Evolutionary conservation across 495 filamentous ascomycete genomes (phyloP).

Genomic region (Chaetomium tenue): DNA sequence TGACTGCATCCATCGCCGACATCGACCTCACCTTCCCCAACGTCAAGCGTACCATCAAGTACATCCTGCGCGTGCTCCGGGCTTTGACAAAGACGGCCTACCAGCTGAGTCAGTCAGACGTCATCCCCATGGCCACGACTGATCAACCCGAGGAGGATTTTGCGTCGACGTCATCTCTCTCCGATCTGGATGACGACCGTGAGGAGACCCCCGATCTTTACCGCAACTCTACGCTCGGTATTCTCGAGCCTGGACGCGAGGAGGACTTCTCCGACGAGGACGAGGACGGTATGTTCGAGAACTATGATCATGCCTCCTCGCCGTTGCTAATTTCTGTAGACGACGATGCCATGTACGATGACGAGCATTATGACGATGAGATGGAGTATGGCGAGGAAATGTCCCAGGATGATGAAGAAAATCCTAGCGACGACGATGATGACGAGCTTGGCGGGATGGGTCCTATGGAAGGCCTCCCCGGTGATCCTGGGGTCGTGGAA

Average conservation of each 20-base stretch:
- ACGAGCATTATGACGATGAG: constrained; percentile 72
- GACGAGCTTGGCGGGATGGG: constrained; percentile 77
- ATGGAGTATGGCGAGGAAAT: constrained; percentile 88
- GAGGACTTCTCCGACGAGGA: constrained; percentile 70
- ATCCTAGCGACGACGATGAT: constrained; percentile 91
- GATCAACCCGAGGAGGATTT: constrained; percentile 84
- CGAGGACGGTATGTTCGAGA: constrained; percentile 54
- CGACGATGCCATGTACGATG: constrained; percentile 82
- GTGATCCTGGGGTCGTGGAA: constrained; percentile 72
- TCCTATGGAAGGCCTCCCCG: constrained; percentile 77
- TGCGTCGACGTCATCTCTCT: constrained; percentile 83
- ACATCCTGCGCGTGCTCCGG: constrained; percentile 86
- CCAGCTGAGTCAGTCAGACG: constrained; percentile 75
- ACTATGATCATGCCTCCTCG: not conserved
- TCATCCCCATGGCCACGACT: constrained; percentile 59
- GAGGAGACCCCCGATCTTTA: constrained; percentile 98
- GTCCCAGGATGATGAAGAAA: constrained; percentile 76
- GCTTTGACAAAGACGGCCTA: constrained; percentile 84
- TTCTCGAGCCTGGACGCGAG: constrained; percentile 82
- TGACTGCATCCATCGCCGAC: constrained; percentile 92
- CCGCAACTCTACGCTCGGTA: constrained; percentile 90
- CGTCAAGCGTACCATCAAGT: constrained; percentile 90
- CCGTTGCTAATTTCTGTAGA: constrained; percentile 42
- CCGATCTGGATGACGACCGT: constrained; percentile 80
- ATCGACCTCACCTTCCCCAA: constrained; percentile 93